Base-by-base conservation (phyloP, 495 filamentous ascomycete genomes). In the Tetracladium setigerum region DNA sequence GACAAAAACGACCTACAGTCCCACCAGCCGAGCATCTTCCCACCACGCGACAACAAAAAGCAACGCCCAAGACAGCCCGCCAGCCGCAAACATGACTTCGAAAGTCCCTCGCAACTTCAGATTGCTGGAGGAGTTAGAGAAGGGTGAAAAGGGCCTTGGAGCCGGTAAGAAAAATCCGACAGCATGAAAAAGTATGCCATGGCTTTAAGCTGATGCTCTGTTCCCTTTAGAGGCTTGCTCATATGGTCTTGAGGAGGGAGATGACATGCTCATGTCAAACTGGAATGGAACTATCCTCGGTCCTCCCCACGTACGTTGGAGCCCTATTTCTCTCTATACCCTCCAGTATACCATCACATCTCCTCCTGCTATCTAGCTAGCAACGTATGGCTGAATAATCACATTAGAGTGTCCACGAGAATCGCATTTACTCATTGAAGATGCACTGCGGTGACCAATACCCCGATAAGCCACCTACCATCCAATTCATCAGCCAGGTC, bases 281-380 rank as follows among this genome's bases (percentile, higher is more conserved):
- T 98, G 92, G 92, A 95, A 94, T 54, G 92, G 89, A 42, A 97
- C 92, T 1, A 96, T 98, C 54, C 81, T 96, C 40, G 92, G 92
- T 0, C 92, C 92, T 56, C 92, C 94, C 57, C 94, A 98, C 64
- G 92, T 95, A 71, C 54, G 83, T 73, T 30, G 18, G 15, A 16
- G 27, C 19, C n/a, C 5, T n/a, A n/a, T 16, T 18, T 44, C 15
- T 44, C 38, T 39, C 16, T 45, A 18, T 30, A 17, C 30, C n/a
- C n/a, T n/a, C n/a, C n/a, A n/a, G n/a, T n/a, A n/a, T n/a, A n/a
- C 16, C 18, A 32, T 10, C 44, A 31, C 13, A 50, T 33, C 19
- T 46, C 13, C n/a, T 24, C 11, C 8, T 27, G 37, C 47, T 32
- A 11, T 39, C 30, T 11, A 10, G 38, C 17, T 41, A 44, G 13